Evolutionary conservation across 148 eudicot genomes (phyloP).

Genomic region (Chenopodium berlandieri): DNA sequence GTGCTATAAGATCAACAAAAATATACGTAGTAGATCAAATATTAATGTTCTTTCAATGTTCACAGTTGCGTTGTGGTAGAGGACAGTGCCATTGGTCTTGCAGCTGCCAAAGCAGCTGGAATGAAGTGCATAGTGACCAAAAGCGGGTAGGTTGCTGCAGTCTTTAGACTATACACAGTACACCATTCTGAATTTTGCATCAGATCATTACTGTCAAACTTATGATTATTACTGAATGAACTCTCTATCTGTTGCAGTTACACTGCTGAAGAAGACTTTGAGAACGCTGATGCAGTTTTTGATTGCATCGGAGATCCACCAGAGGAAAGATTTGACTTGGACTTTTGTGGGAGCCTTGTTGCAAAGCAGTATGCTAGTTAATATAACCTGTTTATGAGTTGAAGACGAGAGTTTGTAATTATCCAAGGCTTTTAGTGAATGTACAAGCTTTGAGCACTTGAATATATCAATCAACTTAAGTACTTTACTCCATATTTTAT

Average conservation of each 20-base stretch:
- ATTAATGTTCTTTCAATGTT: neutral
- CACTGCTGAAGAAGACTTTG: constrained; percentile 90
- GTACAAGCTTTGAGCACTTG: neutral
- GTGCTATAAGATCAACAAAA: neutral
- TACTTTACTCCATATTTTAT: neutral
- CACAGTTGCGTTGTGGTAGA: constrained; percentile 89
- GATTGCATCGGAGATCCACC: constrained; percentile 99
- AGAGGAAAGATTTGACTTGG: constrained; percentile 80
- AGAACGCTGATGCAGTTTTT: constrained; percentile 91
- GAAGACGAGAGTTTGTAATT: neutral
- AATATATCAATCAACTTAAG: neutral
- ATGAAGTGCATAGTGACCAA: constrained; percentile 95
- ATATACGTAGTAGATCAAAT: neutral
- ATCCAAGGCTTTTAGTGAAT: neutral
- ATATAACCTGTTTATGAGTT: neutral
- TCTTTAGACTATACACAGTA: neutral
- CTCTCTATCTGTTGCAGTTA: constrained; percentile 48
- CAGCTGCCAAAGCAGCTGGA: constrained; percentile 99
- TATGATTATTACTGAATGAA: neutral
- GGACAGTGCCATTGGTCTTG: constrained; percentile 94
- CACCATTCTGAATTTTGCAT: neutral
- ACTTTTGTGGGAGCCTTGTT: constrained; percentile 76
- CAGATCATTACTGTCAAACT: too few relatives aligned
- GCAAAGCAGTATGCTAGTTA: constrained; percentile 59
- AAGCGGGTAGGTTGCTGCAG: constrained; percentile 69